These are phyloP conservation scores for Citrus medica DNA, from an alignment of 345 rosid genomes.

Conservation along the genomic window DNA sequence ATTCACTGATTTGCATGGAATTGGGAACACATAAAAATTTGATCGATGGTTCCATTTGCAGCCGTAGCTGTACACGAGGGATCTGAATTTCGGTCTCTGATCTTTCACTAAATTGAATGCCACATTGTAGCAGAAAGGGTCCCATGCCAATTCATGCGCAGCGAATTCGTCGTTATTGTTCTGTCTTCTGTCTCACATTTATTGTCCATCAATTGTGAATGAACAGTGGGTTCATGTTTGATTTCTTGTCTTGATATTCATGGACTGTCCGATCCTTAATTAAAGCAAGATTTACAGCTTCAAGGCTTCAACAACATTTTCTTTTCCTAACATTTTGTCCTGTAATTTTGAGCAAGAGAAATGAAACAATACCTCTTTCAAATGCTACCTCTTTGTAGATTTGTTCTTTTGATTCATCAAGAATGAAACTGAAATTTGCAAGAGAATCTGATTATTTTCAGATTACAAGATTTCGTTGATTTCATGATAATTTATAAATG, in stretches of 20 bases:
- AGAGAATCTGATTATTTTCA: neutral
- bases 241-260: neutral
- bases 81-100: neutral
- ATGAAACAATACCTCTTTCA: neutral
- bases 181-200: neutral
- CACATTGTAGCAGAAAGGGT: neutral
- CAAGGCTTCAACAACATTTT: neutral
- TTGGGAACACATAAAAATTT: neutral
- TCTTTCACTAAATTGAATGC: neutral
- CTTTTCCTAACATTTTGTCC: neutral
- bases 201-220: neutral
- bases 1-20: neutral
- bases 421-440: neutral
- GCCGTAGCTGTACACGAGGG: neutral
- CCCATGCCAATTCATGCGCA: constrained; percentile 6
- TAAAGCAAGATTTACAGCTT: too few relatives aligned
- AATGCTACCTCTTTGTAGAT: neutral
- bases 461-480: neutral
- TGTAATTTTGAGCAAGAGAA: neutral
- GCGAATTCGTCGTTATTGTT: neutral
- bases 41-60: neutral
- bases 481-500: neutral
- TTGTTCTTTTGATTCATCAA: neutral
- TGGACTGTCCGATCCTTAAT: too few relatives aligned
- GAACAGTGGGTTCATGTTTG: neutral